Evolutionary conservation across 768 basidiomycete species (phyloP).

Genomic region (Leccinum truebloodii): DNA sequence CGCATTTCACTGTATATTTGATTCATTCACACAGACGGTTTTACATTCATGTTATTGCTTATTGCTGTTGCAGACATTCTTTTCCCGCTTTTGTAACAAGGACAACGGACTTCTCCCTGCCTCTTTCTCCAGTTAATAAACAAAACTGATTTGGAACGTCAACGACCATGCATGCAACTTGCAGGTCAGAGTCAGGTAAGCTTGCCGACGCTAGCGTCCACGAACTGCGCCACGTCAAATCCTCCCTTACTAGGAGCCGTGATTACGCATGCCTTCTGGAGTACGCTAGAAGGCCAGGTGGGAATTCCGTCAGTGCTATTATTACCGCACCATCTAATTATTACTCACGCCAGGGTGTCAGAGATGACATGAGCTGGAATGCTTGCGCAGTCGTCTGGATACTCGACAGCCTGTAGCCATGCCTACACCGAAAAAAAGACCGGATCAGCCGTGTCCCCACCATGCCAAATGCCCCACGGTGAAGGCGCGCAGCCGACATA

Average conservation of each 20-base stretch:
- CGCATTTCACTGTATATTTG: constrained; percentile 19
- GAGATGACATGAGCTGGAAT: constrained; percentile 66
- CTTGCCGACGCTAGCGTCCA: constrained; percentile 54
- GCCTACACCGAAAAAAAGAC: constrained; percentile 43
- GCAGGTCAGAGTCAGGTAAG: constrained; percentile 38
- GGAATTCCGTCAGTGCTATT: constrained; percentile 1
- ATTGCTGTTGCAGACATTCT: constrained; percentile 15
- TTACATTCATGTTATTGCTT: constrained; percentile 16
- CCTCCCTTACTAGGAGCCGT: constrained; percentile 47
- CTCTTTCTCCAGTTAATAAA: neutral
- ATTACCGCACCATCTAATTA: constrained; percentile 1
- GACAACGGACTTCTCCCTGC: neutral
- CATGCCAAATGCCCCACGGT: neutral
- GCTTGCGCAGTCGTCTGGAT: constrained; percentile 62
- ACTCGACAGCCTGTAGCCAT: constrained; percentile 81
- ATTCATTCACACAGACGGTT: neutral
- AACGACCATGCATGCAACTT: neutral
- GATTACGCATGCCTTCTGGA: constrained; percentile 78
- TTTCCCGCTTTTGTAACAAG: constrained; percentile 6
- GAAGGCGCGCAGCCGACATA: constrained; percentile 18
- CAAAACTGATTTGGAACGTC: neutral
- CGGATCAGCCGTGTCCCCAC: neutral
- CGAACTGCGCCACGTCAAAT: constrained; percentile 57
- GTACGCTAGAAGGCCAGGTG: constrained; percentile 46
- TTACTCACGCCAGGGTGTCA: constrained; percentile 67